Evolutionary conservation across 306 rosid species (phyloP).

Genomic region (Phaseolus lunatus): DNA sequence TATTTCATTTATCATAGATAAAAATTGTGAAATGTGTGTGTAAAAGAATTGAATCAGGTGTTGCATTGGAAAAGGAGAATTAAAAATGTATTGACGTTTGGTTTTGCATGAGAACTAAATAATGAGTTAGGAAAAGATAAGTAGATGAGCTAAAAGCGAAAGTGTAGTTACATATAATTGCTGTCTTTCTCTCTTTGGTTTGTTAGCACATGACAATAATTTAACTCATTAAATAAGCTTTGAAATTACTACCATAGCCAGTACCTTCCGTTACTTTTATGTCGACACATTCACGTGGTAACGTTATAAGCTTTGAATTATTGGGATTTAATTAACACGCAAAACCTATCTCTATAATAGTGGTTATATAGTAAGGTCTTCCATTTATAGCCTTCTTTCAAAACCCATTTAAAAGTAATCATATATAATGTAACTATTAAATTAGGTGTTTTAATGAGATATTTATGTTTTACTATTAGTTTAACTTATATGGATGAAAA

Average conservation of each 20-base stretch:
- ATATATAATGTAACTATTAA: too few relatives aligned
- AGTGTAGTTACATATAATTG: not conserved
- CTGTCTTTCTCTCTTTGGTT: not conserved
- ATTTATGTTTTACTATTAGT: too few relatives aligned
- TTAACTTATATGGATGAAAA: too few relatives aligned
- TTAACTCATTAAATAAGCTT: conserved; percentile 31
- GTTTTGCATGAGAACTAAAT: conserved; percentile 5
- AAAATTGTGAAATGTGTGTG: not conserved
- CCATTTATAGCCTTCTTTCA: too few relatives aligned
- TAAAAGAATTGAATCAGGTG: not conserved
- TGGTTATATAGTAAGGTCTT: not conserved
- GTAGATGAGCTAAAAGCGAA: not conserved
- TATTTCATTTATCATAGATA: too few relatives aligned
- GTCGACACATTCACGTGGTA: not conserved
- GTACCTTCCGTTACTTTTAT: not conserved
- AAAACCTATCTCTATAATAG: not conserved
- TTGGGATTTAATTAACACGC: not conserved
- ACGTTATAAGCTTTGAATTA: conserved; percentile 18
- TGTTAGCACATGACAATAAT: conserved; percentile 32
- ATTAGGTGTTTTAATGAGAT: too few relatives aligned
- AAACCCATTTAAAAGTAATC: too few relatives aligned
- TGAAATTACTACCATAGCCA: conserved; percentile 1
- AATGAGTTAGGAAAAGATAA: not conserved
- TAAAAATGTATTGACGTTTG: not conserved
- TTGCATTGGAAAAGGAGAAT: not conserved